Base-by-base conservation (phyloP, 345 rosid species). In the Mangifera indica region DNA sequence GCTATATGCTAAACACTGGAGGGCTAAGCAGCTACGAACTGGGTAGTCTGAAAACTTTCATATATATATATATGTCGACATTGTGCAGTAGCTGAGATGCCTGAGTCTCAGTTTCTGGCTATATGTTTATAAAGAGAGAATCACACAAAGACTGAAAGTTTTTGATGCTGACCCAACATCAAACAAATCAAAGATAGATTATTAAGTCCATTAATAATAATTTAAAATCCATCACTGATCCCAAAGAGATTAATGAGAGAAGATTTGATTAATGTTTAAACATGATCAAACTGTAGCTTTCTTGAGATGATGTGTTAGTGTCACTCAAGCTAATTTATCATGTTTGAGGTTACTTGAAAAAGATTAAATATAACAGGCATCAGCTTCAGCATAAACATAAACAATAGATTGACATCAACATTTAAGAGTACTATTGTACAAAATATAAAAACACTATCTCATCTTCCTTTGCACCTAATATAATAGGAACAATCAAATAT, bases 161-260 rank as follows among this genome's bases (percentile, higher is more conserved):
- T 49, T 59, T 51, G 80, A 80, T 56, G 76, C 75, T 71, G 86
- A 76, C 82, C 75, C n/a, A 70, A 78, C 83, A 78, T 76, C 74
- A 78, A 80, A 82, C 82, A 81, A 82, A 84, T 82, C 84, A 81
- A 82, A 79, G 70, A 79, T 77, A 71, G 67, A 73, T 66, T 79
- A 48, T 66, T 66, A 63, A 64, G 9, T 60, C 49, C 58, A 57
- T 73, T 51, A 68, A 59, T 67, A 77, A 69, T 67, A 53, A 67
- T 73, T 74, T 72, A 72, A 78, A 77, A 70, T 67, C 61, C 72
- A 67, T 76, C 76, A 75, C 89, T 75, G 86, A 84, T 86, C 84
- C 89, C 87, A 65, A 85, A 76, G 84, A 62, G 48, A 77, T 37
- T 0, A 37, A 75, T 65, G 66, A 77, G 66, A 77, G 59, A 57